phyloP scores from a whole-genome alignment of 805 yeast genomes.

The Candida parachauliodes region DNA sequence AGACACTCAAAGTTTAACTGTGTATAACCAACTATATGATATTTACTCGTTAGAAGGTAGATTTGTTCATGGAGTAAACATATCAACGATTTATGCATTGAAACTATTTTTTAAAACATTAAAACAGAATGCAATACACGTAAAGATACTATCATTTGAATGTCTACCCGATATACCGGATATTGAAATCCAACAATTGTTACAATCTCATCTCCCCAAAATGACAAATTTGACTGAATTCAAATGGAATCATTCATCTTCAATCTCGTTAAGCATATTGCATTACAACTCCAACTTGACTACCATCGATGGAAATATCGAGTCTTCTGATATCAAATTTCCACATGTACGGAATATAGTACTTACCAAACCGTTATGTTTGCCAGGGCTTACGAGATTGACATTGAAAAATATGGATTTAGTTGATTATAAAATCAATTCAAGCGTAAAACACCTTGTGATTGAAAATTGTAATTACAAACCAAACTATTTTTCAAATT shows the following conservation, averaged over 20 bases:
- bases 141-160: conserved; percentile 11
- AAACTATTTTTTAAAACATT: conserved; percentile 18
- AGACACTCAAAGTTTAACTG: background rate
- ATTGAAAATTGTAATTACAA: conserved; percentile 4
- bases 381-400: background rate
- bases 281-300: background rate
- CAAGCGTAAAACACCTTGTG: conserved; percentile 1
- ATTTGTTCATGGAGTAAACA: conserved; percentile 3
- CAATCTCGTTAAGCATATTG: background rate
- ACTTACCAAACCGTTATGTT: background rate
- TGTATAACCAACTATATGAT: background rate
- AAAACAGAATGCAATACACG: conserved; percentile 11
- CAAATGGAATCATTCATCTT: conserved; percentile 3
- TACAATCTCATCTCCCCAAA: conserved; percentile 15
- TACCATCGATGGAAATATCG: conserved; percentile 3
- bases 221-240: conserved; percentile 8
- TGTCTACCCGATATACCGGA: conserved; percentile 25
- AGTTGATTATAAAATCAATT: background rate
- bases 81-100: conserved; percentile 16
- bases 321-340: background rate
- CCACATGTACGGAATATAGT: background rate
- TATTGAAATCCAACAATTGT: conserved; percentile 14
- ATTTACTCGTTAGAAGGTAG: background rate
- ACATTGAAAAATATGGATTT: conserved; percentile 2
- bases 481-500: background rate